Evolutionary conservation across 257 asterid species (phyloP).

Genomic region (Lithospermum erythrorhizon): DNA sequence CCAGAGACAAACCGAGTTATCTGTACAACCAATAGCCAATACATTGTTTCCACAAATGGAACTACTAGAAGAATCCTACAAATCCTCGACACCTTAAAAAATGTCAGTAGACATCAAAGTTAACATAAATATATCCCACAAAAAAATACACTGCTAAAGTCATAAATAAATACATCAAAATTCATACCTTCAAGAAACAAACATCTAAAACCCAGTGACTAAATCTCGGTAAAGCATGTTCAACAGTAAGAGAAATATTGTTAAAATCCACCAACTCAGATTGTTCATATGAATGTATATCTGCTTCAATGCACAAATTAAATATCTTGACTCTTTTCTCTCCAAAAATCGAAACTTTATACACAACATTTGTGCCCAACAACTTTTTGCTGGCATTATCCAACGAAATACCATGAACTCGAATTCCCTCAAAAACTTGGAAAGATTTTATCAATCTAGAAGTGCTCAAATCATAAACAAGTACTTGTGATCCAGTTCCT

Average conservation of each 20-base stretch:
- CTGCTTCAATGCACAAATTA: conserved; percentile 28
- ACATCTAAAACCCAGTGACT: conserved; percentile 87
- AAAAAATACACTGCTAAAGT: not conserved
- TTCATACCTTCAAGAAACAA: conserved; percentile 57
- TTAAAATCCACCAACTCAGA: conserved; percentile 7
- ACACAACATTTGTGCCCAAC: conserved; percentile 15
- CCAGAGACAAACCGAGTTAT: conserved; percentile 75
- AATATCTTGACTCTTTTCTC: conserved; percentile 84
- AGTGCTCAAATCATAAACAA: conserved; percentile 42
- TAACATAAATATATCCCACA: not conserved
- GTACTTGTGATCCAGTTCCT: conserved; percentile 89
- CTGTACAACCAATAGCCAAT: conserved; percentile 79
- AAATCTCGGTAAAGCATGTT: conserved; percentile 50
- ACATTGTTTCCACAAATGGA: conserved; percentile 15
- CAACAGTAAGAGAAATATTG: conserved; percentile 26
- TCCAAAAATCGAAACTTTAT: conserved; percentile 54
- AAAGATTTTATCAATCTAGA: conserved; percentile 40
- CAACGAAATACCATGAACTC: conserved; percentile 79
- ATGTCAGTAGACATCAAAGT: not conserved
- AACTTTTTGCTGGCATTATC: conserved; percentile 19
- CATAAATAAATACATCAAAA: no score
- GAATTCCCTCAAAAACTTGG: conserved; percentile 76
- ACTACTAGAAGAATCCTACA: conserved; percentile 19
- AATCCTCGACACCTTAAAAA: conserved; percentile 23
- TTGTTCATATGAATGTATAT: conserved; percentile 3